phyloP scores from a whole-genome alignment of 768 basidiomycete genomes.

The Termitomyces sp. region DNA sequence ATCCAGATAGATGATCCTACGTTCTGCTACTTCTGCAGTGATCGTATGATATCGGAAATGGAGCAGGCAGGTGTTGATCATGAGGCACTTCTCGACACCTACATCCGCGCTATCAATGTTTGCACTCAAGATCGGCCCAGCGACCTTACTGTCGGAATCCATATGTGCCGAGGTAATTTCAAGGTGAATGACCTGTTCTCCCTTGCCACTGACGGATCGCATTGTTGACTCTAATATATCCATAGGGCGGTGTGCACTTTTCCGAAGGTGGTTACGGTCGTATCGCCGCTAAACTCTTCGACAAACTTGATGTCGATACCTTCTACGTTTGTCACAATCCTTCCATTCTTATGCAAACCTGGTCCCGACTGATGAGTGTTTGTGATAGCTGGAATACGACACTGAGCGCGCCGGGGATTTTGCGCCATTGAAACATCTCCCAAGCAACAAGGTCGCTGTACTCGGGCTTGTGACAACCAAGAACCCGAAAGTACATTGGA shows the following conservation, averaged over 20 bases:
- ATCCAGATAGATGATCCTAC: conserved; percentile 51
- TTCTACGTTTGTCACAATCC: conserved; percentile 33
- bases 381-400: conserved; percentile 54
- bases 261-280: conserved; percentile 55
- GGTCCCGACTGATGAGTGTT: background rate
- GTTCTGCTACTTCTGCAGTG: conserved; percentile 63
- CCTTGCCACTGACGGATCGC: conserved; percentile 8
- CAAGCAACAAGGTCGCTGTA: conserved; percentile 39
- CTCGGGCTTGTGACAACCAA: conserved; percentile 48
- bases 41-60: conserved; percentile 48
- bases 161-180: conserved; percentile 56
- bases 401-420: conserved; percentile 59
- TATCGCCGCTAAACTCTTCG: conserved; percentile 52
- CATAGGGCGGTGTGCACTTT: conserved; percentile 44
- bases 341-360: background rate
- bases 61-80: conserved; percentile 54
- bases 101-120: conserved; percentile 60
- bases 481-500: conserved; percentile 28
- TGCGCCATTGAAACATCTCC: conserved; percentile 46
- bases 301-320: conserved; percentile 50
- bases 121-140: conserved; percentile 45
- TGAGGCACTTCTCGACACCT: conserved; percentile 59
- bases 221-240: background rate
- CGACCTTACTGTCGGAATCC: conserved; percentile 51
- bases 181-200: conserved; percentile 26